phyloP scores from a whole-genome alignment of 73 alveolate genomes.

The Paraurostyla sp. region DNA sequence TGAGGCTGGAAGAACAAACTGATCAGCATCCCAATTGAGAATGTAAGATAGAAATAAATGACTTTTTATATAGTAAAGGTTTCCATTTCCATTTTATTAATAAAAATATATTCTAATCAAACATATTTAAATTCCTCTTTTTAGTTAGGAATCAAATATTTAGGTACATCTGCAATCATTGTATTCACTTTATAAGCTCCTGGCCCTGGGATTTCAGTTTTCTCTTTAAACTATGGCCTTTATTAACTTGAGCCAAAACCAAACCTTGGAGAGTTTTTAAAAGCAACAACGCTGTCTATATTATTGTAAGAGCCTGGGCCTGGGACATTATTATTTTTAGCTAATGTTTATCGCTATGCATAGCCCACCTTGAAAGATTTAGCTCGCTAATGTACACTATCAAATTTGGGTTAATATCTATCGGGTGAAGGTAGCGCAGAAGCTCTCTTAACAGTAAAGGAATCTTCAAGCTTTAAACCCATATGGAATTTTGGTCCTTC shows the following conservation, averaged over 20 bases:
- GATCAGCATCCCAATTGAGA: neutral
- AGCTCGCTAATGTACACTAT: neutral
- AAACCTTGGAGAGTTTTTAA: constrained; percentile 35
- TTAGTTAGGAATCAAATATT: constrained; percentile 65
- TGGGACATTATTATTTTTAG: constrained; percentile 34
- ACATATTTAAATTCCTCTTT: constrained; percentile 56
- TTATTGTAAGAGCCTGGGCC: constrained; percentile 19
- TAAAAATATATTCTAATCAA: neutral
- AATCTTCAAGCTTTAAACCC: constrained; percentile 19
- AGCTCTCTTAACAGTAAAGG: neutral
- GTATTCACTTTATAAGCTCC: constrained; percentile 24
- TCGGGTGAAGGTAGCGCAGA: constrained; percentile 5
- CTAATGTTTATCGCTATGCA: neutral
- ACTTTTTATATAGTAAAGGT: neutral
- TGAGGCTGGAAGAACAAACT: neutral
- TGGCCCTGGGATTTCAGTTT: constrained; percentile 57
- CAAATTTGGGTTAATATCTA: constrained; percentile 21
- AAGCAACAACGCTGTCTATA: neutral
- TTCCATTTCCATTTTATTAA: neutral
- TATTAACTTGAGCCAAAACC: constrained; percentile 60
- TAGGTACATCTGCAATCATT: constrained; percentile 63
- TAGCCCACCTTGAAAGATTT: neutral
- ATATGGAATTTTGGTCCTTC: constrained; percentile 34
- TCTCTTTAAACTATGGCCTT: neutral
- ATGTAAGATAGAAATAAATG: neutral